A percentile compares a stretch with the other conserved stretches of the same genome.
phyloP scores from a whole-genome alignment of 176 grass and related monocot species.

The Ensete ventricosum region DNA sequence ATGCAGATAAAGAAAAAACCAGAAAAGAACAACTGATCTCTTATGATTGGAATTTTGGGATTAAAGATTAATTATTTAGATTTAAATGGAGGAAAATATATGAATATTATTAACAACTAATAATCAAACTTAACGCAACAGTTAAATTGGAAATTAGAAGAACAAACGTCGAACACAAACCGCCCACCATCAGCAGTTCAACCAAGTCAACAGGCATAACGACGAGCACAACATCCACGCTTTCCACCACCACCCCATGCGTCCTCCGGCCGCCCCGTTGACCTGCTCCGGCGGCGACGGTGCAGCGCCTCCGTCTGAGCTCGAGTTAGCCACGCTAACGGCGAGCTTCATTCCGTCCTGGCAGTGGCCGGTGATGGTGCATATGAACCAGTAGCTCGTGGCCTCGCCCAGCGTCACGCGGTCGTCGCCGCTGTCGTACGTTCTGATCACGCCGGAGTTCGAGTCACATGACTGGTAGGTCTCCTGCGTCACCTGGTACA shows the following conservation, averaged over 20 bases:
- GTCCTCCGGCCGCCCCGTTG: neutral
- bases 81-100: no score
- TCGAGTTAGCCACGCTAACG: conserved; percentile 19
- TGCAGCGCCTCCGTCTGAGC: neutral
- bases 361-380: conserved; percentile 36
- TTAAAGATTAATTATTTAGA: no score
- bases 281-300: neutral
- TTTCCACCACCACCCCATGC: conserved; percentile 3
- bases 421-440: conserved; percentile 33
- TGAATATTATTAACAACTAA: no score
- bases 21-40: no score
- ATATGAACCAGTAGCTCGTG: conserved; percentile 46
- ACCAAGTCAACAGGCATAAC: neutral
- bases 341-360: conserved; percentile 32
- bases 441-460: conserved; percentile 18
- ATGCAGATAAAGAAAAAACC: no score
- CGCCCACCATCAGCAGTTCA: no score
- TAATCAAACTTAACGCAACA: no score
- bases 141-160: no score
- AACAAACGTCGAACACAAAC: no score
- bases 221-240: neutral
- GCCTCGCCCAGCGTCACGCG: conserved; percentile 24
- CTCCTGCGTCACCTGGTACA: conserved; percentile 33
- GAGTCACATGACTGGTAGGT: conserved; percentile 31
- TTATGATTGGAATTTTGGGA: no score